phyloP scores from a whole-genome alignment of 139 green algal genomes.

The Marvania coccoides region DNA sequence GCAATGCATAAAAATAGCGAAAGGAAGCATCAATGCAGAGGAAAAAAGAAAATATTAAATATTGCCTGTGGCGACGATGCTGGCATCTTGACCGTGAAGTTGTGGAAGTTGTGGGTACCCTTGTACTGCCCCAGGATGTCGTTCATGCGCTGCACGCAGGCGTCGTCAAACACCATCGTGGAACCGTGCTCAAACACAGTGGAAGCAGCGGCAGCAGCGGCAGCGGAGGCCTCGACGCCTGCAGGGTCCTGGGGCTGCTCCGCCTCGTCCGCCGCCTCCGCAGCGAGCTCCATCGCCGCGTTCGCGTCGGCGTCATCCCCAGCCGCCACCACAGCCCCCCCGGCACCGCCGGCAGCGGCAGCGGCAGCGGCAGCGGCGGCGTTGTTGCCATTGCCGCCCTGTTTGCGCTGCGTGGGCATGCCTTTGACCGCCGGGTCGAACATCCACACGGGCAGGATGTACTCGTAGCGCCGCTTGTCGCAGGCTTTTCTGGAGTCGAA shows the following conservation, averaged over 20 bases:
- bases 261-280: background rate
- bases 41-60: too few species aligned
- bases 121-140: constrained; percentile 64
- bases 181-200: background rate
- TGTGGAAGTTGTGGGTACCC: constrained; percentile 92
- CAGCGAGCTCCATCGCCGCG: background rate
- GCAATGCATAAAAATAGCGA: too few species aligned
- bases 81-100: constrained; percentile 64
- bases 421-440: constrained; percentile 52
- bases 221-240: background rate
- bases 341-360: background rate
- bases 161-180: constrained; percentile 34
- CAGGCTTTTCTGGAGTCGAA: constrained; percentile 85
- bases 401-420: background rate
- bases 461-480: constrained; percentile 85
- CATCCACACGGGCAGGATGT: constrained; percentile 83
- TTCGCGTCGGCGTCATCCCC: background rate
- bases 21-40: too few species aligned
- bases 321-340: background rate
- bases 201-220: background rate
- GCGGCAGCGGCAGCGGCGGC: background rate
- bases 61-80: constrained; percentile 18
- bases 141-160: constrained; percentile 35
- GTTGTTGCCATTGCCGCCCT: background rate
- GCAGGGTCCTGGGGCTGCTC: constrained; percentile 3